Evolutionary conservation across 2,329 filamentous ascomycete species (phyloP), one percentile per base, ranked within the genome.

Genomic region (Mycosphaerella sp.): DNA sequence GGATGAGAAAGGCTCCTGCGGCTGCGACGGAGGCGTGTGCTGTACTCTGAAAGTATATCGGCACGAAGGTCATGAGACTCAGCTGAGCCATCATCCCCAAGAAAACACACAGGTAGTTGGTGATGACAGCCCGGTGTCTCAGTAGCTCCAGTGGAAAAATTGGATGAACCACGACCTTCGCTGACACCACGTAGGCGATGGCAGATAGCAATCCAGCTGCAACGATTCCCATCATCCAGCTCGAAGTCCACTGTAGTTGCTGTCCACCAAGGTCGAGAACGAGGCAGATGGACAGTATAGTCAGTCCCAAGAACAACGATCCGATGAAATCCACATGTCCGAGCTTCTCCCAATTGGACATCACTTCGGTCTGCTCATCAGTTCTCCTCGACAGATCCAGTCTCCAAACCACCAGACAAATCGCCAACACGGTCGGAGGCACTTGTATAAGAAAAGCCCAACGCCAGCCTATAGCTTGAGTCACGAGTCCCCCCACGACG

Each of bases 31-130:
- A 80, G 2, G 75, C 76, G 0, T 73, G 70, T 4, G 76, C 70
- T 0, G 82, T 83, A 1, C 84, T 77, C 51, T 85, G 80, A 56
- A 87, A 88, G 67, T 87, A 87, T 0, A 87, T 66, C 0, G 85
- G 85, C 0, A 87, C 76, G 0, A 77, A 76, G 48, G 81, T 83
- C 78, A 86, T 82, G 62, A 81, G 75, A 1, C 74, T 77, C 7
- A 81, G 65, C 59, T 87, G 85, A 0, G 81, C 79, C 1, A 75
- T 73, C 0, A 72, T 68, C 55, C 85, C 82, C 0, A 78, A 67
- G 2, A 71, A 68, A 17, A 74, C 71, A 34, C 82, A 76, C 0
- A 77, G 52, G 51, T 79, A 80, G 0, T 77, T 75, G 1, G 75
- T 70, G 3, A 81, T 67, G 0, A 81, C 75, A 44, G 80, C 77